A percentile compares a stretch with the other conserved stretches of the same genome.
Conservation (phyloP, 2,329 filamentous ascomycete species). For the Lachnum nothofagi region DNA sequence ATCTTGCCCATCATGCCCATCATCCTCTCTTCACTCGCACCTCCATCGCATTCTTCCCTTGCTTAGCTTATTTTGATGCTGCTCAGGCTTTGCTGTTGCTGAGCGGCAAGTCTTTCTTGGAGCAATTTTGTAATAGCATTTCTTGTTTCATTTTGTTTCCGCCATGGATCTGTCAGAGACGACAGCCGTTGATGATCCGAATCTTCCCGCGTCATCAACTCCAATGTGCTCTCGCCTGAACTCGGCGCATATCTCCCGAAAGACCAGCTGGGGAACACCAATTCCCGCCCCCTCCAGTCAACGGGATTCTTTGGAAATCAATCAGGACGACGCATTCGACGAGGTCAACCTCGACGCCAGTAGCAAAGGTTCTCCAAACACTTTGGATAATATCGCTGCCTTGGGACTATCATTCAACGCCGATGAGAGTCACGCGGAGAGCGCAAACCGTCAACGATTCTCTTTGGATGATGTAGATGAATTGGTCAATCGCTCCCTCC, state of each 20-base stretch:
- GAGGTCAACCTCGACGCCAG: constrained; percentile 31
- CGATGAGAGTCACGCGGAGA: constrained; percentile 24
- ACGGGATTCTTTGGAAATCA: constrained; percentile 11
- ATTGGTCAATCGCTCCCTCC: constrained; percentile 11
- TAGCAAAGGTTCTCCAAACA: constrained; percentile 31
- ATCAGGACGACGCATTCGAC: constrained; percentile 32
- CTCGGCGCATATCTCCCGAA: constrained; percentile 38
- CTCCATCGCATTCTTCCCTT: constrained; percentile 25
- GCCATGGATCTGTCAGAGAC: constrained; percentile 24
- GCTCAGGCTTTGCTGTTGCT: constrained; percentile 20
- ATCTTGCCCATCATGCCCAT: not conserved
- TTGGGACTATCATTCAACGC: constrained; percentile 37
- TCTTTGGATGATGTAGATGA: constrained; percentile 24
- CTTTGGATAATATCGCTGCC: constrained; percentile 39
- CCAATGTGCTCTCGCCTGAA: constrained; percentile 32
- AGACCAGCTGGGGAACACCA: constrained; percentile 37
- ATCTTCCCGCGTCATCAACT: constrained; percentile 15
- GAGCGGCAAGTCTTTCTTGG: constrained; percentile 24
- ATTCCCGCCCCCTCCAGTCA: constrained; percentile 29
- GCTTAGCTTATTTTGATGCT: constrained; percentile 28
- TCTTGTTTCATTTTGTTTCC: constrained; percentile 23
- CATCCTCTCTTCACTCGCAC: not conserved
- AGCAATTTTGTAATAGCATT: constrained; percentile 31
- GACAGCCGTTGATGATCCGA: constrained; percentile 9
- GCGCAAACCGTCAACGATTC: constrained; percentile 20